These are phyloP conservation scores for Mortierella sp. DNA, from an alignment of 371 early-diverging fungal species.

Conservation along the genomic window DNA sequence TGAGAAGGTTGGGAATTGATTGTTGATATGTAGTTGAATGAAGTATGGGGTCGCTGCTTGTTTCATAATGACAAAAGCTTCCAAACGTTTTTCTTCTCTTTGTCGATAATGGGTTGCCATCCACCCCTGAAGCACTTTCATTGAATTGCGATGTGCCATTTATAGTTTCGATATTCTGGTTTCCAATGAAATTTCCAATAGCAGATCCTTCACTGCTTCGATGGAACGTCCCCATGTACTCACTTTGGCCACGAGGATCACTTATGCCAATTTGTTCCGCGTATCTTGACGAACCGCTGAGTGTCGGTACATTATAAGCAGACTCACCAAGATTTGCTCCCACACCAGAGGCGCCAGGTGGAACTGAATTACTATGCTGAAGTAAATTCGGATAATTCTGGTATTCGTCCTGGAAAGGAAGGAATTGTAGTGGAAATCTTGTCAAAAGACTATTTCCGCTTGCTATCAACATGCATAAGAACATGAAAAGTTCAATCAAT, in stretches of 20 bases:
- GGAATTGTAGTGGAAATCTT: too few relatives aligned
- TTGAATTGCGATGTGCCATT: not conserved
- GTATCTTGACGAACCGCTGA: not conserved
- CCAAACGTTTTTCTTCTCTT: not conserved
- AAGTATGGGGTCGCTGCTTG: not conserved
- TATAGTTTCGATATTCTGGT: not conserved
- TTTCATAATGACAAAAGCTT: not conserved
- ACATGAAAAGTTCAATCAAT: too few relatives aligned
- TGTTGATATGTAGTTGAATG: not conserved
- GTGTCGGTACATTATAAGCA: not conserved
- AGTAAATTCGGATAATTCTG: too few relatives aligned
- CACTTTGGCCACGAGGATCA: not conserved
- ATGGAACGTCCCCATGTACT: not conserved
- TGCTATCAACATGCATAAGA: too few relatives aligned
- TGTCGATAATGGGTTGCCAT: not conserved
- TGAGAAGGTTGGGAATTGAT: not conserved
- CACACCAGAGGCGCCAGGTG: not conserved
- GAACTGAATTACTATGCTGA: too few relatives aligned
- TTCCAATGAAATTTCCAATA: not conserved
- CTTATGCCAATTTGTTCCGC: not conserved
- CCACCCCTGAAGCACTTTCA: not conserved
- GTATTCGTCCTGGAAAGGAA: too few relatives aligned
- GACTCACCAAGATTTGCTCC: not conserved
- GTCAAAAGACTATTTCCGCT: too few relatives aligned
- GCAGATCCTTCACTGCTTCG: not conserved